phyloP scores from a whole-genome alignment of 805 yeast species.

The Scheffersomyces ergatensis region DNA sequence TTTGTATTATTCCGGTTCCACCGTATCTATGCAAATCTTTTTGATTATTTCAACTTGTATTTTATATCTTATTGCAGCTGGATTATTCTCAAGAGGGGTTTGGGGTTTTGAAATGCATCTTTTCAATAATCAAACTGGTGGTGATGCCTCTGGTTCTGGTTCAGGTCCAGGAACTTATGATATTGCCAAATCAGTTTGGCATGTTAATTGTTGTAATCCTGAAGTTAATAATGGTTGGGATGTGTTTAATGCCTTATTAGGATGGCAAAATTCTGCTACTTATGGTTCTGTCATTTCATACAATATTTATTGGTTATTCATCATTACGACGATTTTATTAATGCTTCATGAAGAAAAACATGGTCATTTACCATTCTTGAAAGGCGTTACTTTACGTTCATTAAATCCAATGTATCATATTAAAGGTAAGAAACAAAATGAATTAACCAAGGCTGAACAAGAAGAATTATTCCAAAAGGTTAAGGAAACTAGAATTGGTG shows the following conservation, averaged over 20 bases:
- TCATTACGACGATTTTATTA: constrained; percentile 52
- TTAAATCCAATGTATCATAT: constrained; percentile 35
- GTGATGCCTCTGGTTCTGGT: constrained; percentile 89
- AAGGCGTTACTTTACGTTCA: constrained; percentile 27
- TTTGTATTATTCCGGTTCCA: constrained; percentile 76
- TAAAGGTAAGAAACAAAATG: constrained; percentile 37
- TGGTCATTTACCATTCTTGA: constrained; percentile 72
- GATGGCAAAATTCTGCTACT: constrained; percentile 96
- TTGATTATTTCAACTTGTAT: constrained; percentile 81
- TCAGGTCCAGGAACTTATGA: constrained; percentile 92
- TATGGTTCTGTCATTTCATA: constrained; percentile 84
- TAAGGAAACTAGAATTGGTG: constrained; percentile 9
- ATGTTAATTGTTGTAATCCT: constrained; percentile 94
- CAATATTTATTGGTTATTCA: constrained; percentile 76
- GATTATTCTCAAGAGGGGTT: constrained; percentile 84
- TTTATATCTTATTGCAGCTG: constrained; percentile 83
- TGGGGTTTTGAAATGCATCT: constrained; percentile 78
- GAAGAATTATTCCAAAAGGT: constrained; percentile 46
- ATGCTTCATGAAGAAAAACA: constrained; percentile 77
- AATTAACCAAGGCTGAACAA: constrained; percentile 51
- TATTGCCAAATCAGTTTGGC: constrained; percentile 79
- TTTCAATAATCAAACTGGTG: constrained; percentile 69
- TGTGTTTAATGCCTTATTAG: constrained; percentile 84
- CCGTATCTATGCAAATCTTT: constrained; percentile 76
- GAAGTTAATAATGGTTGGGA: constrained; percentile 91